Conservation (phyloP, 2,329 filamentous ascomycete species). For the Mariannaea sp. region DNA sequence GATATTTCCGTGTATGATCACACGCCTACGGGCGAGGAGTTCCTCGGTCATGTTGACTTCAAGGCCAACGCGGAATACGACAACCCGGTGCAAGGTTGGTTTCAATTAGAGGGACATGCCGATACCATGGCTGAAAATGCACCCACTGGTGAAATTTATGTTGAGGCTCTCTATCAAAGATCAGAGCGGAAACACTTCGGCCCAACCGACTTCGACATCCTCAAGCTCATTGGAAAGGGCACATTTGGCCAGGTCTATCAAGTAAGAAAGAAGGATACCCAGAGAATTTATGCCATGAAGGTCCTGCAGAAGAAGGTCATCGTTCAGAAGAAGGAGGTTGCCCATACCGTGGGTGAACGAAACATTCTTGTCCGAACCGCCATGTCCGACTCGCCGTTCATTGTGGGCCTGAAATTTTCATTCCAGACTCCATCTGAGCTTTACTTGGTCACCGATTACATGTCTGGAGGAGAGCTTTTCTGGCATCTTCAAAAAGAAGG, state of each 20-base stretch:
- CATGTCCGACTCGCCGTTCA: slow-evolving; percentile 94
- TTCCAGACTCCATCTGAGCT: slow-evolving; percentile 97
- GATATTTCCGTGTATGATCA: slow-evolving; percentile 94
- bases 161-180: slow-evolving; percentile 84
- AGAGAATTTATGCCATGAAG: slow-evolving; percentile 98
- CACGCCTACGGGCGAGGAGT: slow-evolving; percentile 78
- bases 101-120: slow-evolving; percentile 73
- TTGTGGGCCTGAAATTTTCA: slow-evolving; percentile 96
- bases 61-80: slow-evolving; percentile 70
- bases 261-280: slow-evolving; percentile 95
- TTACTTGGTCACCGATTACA: slow-evolving; percentile 98
- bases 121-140: slow-evolving; percentile 74
- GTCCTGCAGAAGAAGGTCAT: slow-evolving; percentile 99
- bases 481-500: slow-evolving; percentile 99
- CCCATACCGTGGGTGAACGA: slow-evolving; percentile 93
- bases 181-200: slow-evolving; percentile 91
- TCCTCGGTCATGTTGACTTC: slow-evolving; percentile 88
- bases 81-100: slow-evolving; percentile 82
- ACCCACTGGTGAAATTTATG: slow-evolving; percentile 84
- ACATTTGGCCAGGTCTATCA: slow-evolving; percentile 99
- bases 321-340: slow-evolving; percentile 99
- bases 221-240: slow-evolving; percentile 96
- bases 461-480: slow-evolving; percentile 98
- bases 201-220: slow-evolving; percentile 92
- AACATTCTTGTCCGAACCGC: slow-evolving; percentile 97